phyloP scores from a whole-genome alignment of 23 red algal species.

The Gracilaria gracilis region DNA sequence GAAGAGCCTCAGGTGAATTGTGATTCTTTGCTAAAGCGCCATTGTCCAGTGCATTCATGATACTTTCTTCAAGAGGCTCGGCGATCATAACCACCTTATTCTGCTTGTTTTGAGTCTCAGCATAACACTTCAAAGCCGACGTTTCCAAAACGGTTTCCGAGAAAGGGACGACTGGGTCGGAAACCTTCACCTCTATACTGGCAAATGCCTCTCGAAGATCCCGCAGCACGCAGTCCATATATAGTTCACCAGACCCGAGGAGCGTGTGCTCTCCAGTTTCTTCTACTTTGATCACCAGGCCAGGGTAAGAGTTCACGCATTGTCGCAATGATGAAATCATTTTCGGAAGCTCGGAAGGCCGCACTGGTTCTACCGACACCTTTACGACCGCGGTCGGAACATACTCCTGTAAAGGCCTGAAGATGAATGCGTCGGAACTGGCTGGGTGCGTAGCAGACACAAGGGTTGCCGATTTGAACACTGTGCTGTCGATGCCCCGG shows the following conservation, averaged over 20 bases:
- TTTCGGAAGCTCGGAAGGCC: constrained; percentile 84
- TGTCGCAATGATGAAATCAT: constrained; percentile 83
- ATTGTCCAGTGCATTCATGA: constrained; percentile 75
- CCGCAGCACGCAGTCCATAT: constrained; percentile 83
- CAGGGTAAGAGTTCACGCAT: constrained; percentile 79
- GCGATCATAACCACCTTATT: constrained; percentile 91
- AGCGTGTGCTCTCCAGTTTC: constrained; percentile 92
- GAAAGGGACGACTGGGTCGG: constrained; percentile 89
- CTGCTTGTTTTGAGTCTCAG: constrained; percentile 79
- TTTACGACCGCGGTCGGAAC: constrained; percentile 61
- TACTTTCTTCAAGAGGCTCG: constrained; percentile 83
- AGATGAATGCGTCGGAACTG: constrained; percentile 34
- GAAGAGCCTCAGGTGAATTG: constrained; percentile 22
- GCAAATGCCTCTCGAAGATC: constrained; percentile 81
- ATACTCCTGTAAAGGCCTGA: constrained; percentile 54
- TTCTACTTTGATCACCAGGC: constrained; percentile 83
- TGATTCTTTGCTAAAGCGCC: constrained; percentile 34
- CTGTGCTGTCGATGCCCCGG: constrained; percentile 71
- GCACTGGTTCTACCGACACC: constrained; percentile 88
- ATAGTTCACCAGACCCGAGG: constrained; percentile 90
- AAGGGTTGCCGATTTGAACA: constrained; percentile 80
- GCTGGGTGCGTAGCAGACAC: constrained; percentile 51
- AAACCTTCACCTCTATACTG: constrained; percentile 82
- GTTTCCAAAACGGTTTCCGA: constrained; percentile 75
- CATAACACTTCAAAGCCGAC: constrained; percentile 76